Evolutionary conservation across 176 grass and related monocot species (phyloP).

Genomic region (Phoenix dactylifera): DNA sequence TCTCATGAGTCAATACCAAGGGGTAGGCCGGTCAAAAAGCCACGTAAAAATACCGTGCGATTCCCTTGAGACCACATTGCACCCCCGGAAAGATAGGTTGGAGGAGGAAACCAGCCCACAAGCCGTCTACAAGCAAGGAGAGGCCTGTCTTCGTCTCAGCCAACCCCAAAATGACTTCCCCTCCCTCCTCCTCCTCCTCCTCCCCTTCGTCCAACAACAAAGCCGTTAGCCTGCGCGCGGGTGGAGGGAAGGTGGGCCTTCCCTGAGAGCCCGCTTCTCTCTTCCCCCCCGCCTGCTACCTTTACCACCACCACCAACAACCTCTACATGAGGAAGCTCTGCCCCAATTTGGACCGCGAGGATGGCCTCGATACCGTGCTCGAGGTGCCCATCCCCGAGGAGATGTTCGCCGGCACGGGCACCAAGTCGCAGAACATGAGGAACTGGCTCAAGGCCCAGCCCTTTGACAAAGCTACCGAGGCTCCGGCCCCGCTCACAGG

Average conservation of each 20-base stretch:
- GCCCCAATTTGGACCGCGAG: conserved; percentile 8
- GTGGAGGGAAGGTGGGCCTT: too few species aligned
- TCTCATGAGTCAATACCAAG: too few species aligned
- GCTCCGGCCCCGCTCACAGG: neutral
- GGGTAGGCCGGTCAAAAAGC: too few species aligned
- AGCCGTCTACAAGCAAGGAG: conserved; percentile 1
- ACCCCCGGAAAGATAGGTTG: neutral
- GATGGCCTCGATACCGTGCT: conserved; percentile 8
- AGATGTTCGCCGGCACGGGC: neutral
- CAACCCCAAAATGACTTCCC: too few species aligned
- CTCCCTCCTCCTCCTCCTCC: neutral
- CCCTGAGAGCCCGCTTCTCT: neutral
- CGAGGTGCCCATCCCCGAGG: conserved; percentile 11
- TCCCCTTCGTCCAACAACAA: too few species aligned
- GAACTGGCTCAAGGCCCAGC: neutral
- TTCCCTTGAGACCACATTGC: too few species aligned
- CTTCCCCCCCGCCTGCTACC: too few species aligned
- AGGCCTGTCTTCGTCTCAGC: neutral
- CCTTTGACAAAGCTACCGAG: neutral
- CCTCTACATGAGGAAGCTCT: conserved; percentile 11
- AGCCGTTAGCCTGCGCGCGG: too few species aligned
- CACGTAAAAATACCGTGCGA: too few species aligned
- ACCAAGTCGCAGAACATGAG: neutral
- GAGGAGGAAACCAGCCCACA: neutral
- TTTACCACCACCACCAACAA: too few species aligned